Evolutionary conservation across 768 basidiomycete species (phyloP), one percentile per base, ranked within the genome.

Genomic region (Suillus discolor): DNA sequence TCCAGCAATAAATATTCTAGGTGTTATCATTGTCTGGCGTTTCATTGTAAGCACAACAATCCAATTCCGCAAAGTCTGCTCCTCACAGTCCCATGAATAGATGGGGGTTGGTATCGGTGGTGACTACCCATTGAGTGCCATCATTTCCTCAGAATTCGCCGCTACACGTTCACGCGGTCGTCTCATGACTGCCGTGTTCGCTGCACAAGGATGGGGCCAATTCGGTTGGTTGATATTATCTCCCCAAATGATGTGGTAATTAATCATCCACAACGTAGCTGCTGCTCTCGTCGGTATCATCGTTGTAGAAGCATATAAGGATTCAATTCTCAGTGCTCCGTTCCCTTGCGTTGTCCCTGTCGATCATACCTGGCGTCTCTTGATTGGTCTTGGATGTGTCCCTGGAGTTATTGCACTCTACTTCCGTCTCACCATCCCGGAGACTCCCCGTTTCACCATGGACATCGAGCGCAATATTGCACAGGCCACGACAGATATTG

Each of bases 351-450:
- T 80, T 41, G 65, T 73, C 15, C 82, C 84, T 57, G 82, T 97
- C 64, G 94, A 97, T 78, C 85, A 82, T 72, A 84, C 87, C 74
- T 96, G 94, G 94, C 90, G 94, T 71, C 79, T 96, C 60, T 84
- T 96, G 73, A 94, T 97, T 74, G 94, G 94, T 72, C 81, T 96
- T 41, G 94, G 94, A 53, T 91, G 89, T 64, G 81, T 97, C 60
- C 95, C 94, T 41, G 94, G 87, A 62, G 83, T 82, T 51, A 74
- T 94, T 64, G 94, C 93, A 25, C 87, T 96, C 60, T 96, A 94
- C 81, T 96, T 93, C 90, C 92, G 94, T 74, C 84, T 96, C 38
- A 95, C 94, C 28, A 95, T 96, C 72, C 93, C 94, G 4, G 94
- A 96, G 76, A 96, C 94, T 0, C 94, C 94, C 31, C 92, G 94